phyloP scores from a whole-genome alignment of 805 yeast genomes.

The Scheffersomyces spartinae region DNA sequence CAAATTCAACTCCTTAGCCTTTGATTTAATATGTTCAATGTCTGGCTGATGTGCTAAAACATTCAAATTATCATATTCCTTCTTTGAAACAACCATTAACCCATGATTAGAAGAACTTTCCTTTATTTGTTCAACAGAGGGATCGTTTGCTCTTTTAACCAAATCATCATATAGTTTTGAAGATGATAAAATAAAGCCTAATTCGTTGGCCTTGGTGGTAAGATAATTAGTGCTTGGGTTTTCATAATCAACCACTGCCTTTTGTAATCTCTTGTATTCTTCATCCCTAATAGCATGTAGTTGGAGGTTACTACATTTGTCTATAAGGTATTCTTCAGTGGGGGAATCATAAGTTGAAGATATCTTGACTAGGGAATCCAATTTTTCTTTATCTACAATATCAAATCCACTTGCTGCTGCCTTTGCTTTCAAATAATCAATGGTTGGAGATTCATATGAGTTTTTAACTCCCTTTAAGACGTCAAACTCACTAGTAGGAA shows the following conservation, averaged over 20 bases:
- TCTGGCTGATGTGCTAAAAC: constrained; percentile 7
- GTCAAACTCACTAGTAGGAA: constrained; percentile 13
- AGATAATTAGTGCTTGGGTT: constrained; percentile 22
- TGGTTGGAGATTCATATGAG: constrained; percentile 11
- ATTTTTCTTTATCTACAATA: no score
- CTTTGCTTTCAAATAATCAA: constrained; percentile 12
- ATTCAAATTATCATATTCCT: constrained; percentile 9
- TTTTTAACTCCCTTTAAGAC: constrained; percentile 6
- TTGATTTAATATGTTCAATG: constrained; percentile 7
- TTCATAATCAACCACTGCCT: constrained; percentile 13
- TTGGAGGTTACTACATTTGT: constrained; percentile 2
- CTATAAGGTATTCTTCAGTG: background rate
- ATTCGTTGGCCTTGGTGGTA: constrained; percentile 21
- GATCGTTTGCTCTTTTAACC: constrained; percentile 12
- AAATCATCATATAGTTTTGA: constrained; percentile 19
- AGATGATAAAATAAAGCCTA: constrained; percentile 20
- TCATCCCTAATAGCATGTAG: constrained; percentile 4
- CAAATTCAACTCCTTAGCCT: constrained; percentile 5
- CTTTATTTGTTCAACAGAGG: constrained; percentile 12
- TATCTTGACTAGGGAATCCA: no score
- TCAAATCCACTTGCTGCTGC: constrained; percentile 13
- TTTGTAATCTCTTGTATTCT: constrained; percentile 7
- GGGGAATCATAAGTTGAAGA: no score
- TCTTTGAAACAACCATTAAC: constrained; percentile 2
- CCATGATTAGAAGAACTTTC: constrained; percentile 9